Percentiles rank a stretch among this genome's conserved stretches.
Conservation (phyloP, 2,329 filamentous ascomycete species). For the Intubia oerlemansii region DNA sequence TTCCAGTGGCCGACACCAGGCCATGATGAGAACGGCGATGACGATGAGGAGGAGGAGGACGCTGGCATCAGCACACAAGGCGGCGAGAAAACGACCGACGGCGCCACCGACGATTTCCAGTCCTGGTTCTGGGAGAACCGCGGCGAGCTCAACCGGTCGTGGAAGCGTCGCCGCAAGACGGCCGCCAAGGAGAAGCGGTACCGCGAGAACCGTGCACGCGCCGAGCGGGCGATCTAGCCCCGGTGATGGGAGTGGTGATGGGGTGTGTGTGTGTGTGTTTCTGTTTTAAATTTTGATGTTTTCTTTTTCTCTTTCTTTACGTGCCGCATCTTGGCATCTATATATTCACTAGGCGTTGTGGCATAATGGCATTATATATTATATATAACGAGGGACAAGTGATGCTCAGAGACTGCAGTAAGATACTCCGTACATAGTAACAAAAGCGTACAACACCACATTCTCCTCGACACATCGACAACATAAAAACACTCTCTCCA, state of each 20-base stretch:
- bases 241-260: too few species aligned
- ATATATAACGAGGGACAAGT: too few species aligned
- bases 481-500: too few species aligned
- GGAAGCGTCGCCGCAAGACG: conserved; percentile 42
- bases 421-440: too few species aligned
- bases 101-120: conserved; percentile 32
- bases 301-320: too few species aligned
- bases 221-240: conserved; percentile 18
- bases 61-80: conserved; percentile 10
- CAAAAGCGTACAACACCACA: too few species aligned
- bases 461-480: too few species aligned
- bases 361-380: too few species aligned
- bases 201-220: conserved; percentile 34
- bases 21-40: conserved; percentile 23
- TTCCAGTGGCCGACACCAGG: conserved; percentile 32
- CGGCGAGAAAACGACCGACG: conserved; percentile 3
- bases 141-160: conserved; percentile 40
- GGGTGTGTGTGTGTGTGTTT: background rate
- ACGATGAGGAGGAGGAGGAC: conserved; percentile 14
- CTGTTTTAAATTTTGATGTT: background rate
- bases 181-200: conserved; percentile 46
- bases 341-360: too few species aligned
- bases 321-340: too few species aligned
- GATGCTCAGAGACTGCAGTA: too few species aligned
- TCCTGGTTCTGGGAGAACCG: conserved; percentile 49